Conservation (phyloP, 495 filamentous ascomycete genomes). For the Penicillium taxi region DNA sequence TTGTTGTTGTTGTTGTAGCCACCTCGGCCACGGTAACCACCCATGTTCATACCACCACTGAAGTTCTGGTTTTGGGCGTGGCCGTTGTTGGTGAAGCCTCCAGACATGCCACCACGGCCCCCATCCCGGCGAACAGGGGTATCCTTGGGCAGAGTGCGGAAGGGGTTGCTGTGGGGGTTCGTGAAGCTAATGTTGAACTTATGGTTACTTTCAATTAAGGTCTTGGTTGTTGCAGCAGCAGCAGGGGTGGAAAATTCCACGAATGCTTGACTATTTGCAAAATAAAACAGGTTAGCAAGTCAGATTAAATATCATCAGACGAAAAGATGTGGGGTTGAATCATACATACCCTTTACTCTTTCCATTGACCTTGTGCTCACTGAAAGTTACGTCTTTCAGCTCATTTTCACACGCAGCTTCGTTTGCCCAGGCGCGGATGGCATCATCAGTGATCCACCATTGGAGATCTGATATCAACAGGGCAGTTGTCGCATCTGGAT, state of each 20-base stretch:
- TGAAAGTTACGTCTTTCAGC: conserved; percentile 89
- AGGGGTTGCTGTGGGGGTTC: conserved; percentile 72
- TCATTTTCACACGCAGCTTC: conserved; percentile 70
- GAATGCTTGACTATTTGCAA: conserved; percentile 67
- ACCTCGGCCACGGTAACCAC: conserved; percentile 45
- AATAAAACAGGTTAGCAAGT: background rate
- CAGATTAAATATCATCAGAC: too few species aligned
- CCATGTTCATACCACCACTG: conserved; percentile 20
- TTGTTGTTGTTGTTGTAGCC: conserved; percentile 28
- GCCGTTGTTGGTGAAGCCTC: conserved; percentile 12
- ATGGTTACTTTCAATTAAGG: conserved; percentile 65
- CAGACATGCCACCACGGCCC: conserved; percentile 36
- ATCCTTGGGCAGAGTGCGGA: conserved; percentile 87
- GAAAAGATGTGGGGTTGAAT: background rate
- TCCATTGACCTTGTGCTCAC: conserved; percentile 96
- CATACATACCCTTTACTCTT: conserved; percentile 88
- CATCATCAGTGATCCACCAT: conserved; percentile 97
- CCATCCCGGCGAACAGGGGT: conserved; percentile 62
- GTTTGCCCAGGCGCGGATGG: conserved; percentile 81
- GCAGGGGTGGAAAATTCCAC: conserved; percentile 77
- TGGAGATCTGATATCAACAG: conserved; percentile 79
- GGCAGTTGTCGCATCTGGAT: conserved; percentile 75
- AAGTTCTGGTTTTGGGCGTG: conserved; percentile 21
- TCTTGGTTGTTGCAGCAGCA: conserved; percentile 80
- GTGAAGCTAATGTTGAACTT: conserved; percentile 69